phyloP scores from a whole-genome alignment of 2,329 filamentous ascomycete species.

The Blumeriella jaapii region DNA sequence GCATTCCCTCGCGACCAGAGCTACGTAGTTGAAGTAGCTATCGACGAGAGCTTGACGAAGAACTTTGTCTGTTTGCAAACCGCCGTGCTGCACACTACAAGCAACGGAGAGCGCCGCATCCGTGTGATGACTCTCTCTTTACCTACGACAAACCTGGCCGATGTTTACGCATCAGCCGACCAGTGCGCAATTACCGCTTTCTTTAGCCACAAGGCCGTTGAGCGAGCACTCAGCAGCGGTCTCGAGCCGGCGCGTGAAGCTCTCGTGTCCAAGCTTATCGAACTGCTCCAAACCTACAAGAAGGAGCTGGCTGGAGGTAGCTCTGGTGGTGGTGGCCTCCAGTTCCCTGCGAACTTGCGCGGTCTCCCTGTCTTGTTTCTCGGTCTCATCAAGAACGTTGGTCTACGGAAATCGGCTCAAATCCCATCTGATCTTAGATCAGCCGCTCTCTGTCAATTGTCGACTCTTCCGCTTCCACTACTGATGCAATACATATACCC shows the following conservation, averaged over 20 bases:
- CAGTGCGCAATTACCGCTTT: slow-evolving; percentile 88
- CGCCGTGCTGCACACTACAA: slow-evolving; percentile 92
- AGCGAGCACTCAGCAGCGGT: slow-evolving; percentile 73
- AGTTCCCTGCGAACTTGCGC: slow-evolving; percentile 87
- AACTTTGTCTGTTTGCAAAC: slow-evolving; percentile 87
- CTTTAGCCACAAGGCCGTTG: slow-evolving; percentile 96
- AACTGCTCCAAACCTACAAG: slow-evolving; percentile 88
- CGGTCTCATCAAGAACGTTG: slow-evolving; percentile 91
- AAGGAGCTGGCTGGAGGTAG: slow-evolving; percentile 94
- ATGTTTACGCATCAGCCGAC: slow-evolving; percentile 89
- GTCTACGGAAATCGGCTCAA: slow-evolving; percentile 81
- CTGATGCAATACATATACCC: slow-evolving; percentile 90
- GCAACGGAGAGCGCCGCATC: slow-evolving; percentile 92
- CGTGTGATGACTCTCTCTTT: slow-evolving; percentile 87
- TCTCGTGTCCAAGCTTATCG: slow-evolving; percentile 80
- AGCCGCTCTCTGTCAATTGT: slow-evolving; percentile 85
- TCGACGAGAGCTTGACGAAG: slow-evolving; percentile 88
- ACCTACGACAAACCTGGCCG: slow-evolving; percentile 79
- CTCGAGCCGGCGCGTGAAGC: slow-evolving; percentile 86
- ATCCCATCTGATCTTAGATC: slow-evolving; percentile 91
- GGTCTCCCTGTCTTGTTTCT: slow-evolving; percentile 84
- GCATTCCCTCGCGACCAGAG: slow-evolving; percentile 95
- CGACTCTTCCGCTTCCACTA: slow-evolving; percentile 79
- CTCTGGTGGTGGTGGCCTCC: slow-evolving; percentile 82
- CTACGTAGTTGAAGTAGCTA: slow-evolving; percentile 96